phyloP scores from a whole-genome alignment of 176 grass and related monocot genomes.

The Cenchrus fungigraminus region DNA sequence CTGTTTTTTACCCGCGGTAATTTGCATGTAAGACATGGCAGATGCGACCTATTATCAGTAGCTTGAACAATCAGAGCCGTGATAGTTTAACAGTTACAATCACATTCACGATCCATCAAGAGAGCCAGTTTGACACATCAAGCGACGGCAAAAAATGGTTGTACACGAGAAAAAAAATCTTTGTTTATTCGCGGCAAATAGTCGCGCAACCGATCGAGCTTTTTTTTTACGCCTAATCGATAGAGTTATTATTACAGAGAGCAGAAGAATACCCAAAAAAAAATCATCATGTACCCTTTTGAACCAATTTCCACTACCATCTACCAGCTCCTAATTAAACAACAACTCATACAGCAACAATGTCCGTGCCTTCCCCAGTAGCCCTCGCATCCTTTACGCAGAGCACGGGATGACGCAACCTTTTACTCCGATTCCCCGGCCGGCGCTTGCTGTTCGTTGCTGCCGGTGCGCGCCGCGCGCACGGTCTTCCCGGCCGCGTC shows the following conservation, averaged over 20 bases:
- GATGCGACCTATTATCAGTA: not conserved
- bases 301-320: not conserved
- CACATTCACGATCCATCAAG: not conserved
- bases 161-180: not conserved
- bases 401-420: conserved; percentile 20
- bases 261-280: conserved; percentile 6
- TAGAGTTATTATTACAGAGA: not conserved
- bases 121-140: not conserved
- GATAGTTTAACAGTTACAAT: not conserved
- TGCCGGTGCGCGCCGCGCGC: not conserved
- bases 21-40: not conserved
- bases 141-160: not conserved
- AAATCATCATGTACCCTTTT: not conserved
- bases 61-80: too few relatives aligned
- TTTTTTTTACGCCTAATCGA: not conserved
- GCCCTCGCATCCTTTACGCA: not conserved
- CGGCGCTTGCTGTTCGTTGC: not conserved
- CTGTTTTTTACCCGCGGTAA: not conserved
- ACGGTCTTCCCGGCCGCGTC: conserved; percentile 10
- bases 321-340: not conserved
- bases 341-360: too few relatives aligned
- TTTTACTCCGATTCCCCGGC: not conserved
- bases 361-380: not conserved
- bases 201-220: not conserved
- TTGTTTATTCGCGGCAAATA: conserved; percentile 15